Percentiles rank a stretch among this genome's conserved stretches.
These are phyloP conservation scores for Ustilago hordei DNA, from an alignment of 1,284 basidiomycete species.

Conservation along the genomic window DNA sequence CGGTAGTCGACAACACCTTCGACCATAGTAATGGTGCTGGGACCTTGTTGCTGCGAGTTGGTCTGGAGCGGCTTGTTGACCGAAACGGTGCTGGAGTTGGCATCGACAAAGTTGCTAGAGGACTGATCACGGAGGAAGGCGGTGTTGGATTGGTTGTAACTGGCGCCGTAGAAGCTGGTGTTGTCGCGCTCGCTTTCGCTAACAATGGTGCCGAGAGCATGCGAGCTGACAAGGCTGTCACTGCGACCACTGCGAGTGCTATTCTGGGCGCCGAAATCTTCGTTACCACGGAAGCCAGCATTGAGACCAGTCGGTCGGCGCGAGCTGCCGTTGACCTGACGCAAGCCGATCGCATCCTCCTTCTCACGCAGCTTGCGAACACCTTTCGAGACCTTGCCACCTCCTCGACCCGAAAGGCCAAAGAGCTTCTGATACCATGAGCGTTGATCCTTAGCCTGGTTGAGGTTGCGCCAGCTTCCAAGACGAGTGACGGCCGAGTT, in stretches of 20 bases:
- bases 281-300: slow-evolving; percentile 37
- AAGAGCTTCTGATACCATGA: slow-evolving; percentile 80
- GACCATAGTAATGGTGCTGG: slow-evolving; percentile 21
- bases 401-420: slow-evolving; percentile 73
- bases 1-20: slow-evolving; percentile 77
- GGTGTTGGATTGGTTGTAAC: slow-evolving; percentile 30
- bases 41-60: slow-evolving; percentile 22
- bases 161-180: slow-evolving; percentile 25
- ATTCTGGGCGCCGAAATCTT: slow-evolving; percentile 28
- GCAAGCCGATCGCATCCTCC: slow-evolving; percentile 75
- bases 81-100: slow-evolving; percentile 36
- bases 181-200: slow-evolving; percentile 59
- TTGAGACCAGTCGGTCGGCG: slow-evolving; percentile 72
- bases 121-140: slow-evolving; percentile 15
- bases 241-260: slow-evolving; percentile 37
- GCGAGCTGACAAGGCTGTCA: slow-evolving; percentile 51
- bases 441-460: slow-evolving; percentile 83
- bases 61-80: slow-evolving; percentile 29
- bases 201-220: slow-evolving; percentile 55
- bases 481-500: slow-evolving; percentile 87
- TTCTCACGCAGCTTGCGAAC: slow-evolving; percentile 85
- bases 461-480: slow-evolving; percentile 88
- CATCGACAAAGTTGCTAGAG: slow-evolving; percentile 7
- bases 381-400: slow-evolving; percentile 78
- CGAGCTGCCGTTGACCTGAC: slow-evolving; percentile 65